Evolutionary conservation across 345 rosid species (phyloP).

Genomic region (Populus deltoides): DNA sequence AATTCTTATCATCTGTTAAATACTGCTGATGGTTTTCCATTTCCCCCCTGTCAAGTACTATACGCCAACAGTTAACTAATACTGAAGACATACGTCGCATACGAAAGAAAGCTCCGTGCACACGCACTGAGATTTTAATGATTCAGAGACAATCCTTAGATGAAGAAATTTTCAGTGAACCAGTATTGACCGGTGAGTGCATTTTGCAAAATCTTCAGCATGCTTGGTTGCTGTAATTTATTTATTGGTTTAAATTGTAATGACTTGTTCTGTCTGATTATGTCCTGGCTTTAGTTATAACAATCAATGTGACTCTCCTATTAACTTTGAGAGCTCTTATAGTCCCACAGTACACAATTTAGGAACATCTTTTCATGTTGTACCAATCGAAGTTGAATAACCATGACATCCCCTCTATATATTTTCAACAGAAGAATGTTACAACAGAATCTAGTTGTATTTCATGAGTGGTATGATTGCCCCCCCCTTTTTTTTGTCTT

Average conservation of each 20-base stretch:
- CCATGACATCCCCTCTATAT: background rate
- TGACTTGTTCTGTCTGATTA: background rate
- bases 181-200: constrained; percentile 71
- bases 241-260: background rate
- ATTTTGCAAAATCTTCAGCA: constrained; percentile 14
- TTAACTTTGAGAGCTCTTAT: no score
- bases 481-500: background rate
- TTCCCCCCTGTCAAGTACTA: constrained; percentile 49
- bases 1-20: constrained; percentile 1
- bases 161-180: constrained; percentile 64
- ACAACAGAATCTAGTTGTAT: no score
- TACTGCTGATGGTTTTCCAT: constrained; percentile 28
- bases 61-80: constrained; percentile 80
- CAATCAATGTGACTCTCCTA: background rate
- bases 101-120: constrained; percentile 99
- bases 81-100: constrained; percentile 91
- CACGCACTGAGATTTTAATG: constrained; percentile 73
- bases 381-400: background rate
- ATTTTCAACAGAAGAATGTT: no score
- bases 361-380: background rate
- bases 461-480: background rate
- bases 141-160: constrained; percentile 77
- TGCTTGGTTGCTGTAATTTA: background rate
- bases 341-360: background rate
- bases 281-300: background rate